Conservation (phyloP, 2,329 filamentous ascomycete genomes). For the Diaporthe velutina region DNA sequence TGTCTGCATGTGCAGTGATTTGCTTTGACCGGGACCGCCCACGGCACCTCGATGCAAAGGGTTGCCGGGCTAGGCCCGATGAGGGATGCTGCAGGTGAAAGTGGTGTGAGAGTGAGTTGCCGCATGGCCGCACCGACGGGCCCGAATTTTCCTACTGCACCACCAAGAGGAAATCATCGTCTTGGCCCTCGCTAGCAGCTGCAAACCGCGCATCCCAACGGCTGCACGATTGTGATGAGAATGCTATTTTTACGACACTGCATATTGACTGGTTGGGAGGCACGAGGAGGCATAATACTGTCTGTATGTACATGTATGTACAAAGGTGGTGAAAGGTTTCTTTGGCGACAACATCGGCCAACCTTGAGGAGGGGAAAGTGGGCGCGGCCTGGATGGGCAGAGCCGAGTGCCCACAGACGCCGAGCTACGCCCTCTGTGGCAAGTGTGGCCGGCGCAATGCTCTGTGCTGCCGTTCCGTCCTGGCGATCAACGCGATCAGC, state of each 20-base stretch:
- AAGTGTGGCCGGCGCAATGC: neutral
- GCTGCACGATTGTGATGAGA: constrained; percentile 25
- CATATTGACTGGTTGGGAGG: neutral
- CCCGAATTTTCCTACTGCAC: neutral
- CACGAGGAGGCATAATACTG: neutral
- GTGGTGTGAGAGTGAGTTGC: constrained; percentile 14
- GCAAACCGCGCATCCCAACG: neutral
- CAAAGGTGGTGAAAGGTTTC: neutral
- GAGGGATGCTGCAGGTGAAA: neutral
- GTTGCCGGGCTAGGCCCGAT: neutral
- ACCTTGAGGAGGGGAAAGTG: no score
- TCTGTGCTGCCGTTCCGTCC: constrained; percentile 11
- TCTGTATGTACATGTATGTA: neutral
- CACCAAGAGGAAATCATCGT: neutral
- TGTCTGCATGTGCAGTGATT: no score
- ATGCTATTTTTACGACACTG: constrained; percentile 28
- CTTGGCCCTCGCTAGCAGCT: constrained; percentile 10
- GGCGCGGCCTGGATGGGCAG: neutral
- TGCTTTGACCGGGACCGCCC: neutral
- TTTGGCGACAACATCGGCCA: neutral
- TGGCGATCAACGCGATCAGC: constrained; percentile 6
- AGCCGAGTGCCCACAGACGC: neutral
- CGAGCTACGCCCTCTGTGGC: constrained; percentile 12
- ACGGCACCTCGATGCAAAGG: neutral
- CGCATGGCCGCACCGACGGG: neutral